These are phyloP conservation scores for Neoscytalidium dimidiatum DNA, from an alignment of 2,329 filamentous ascomycete genomes.

Conservation along the genomic window DNA sequence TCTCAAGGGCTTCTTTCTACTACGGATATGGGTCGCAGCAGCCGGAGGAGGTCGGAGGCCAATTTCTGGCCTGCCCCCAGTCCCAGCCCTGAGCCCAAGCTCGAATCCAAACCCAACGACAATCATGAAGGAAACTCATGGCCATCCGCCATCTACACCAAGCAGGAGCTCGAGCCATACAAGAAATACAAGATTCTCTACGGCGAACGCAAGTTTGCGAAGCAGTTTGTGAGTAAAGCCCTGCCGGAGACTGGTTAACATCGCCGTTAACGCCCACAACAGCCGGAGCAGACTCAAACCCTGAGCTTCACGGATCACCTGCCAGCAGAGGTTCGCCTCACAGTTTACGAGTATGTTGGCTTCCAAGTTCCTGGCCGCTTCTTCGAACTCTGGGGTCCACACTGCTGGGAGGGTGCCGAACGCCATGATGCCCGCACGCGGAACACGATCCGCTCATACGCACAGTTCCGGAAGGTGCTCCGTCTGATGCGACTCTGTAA, in stretches of 20 bases:
- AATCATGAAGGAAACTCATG: not conserved
- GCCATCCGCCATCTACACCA: not conserved
- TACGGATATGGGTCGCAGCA: too few species aligned
- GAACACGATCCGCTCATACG: not conserved
- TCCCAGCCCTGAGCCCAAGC: too few species aligned
- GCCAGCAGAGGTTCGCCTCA: slow-evolving; percentile 13
- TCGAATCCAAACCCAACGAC: not conserved
- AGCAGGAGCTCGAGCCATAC: not conserved
- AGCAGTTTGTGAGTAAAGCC: not conserved
- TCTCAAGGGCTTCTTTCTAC: too few species aligned
- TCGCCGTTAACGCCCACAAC: not conserved
- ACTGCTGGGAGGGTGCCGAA: not conserved
- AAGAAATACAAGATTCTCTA: not conserved
- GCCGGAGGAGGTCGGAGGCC: not conserved
- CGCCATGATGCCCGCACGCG: not conserved
- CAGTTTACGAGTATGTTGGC: not conserved
- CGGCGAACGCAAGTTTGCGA: not conserved
- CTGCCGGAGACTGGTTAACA: not conserved
- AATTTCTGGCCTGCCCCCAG: too few species aligned
- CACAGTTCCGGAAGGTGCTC: not conserved
- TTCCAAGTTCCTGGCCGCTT: not conserved
- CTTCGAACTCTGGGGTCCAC: not conserved
- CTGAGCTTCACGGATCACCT: slow-evolving; percentile 8
- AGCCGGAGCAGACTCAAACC: not conserved
- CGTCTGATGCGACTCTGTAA: not conserved